Evolutionary conservation across 139 green algal genomes (phyloP).

Genomic region (Coccomyxa sp.): DNA sequence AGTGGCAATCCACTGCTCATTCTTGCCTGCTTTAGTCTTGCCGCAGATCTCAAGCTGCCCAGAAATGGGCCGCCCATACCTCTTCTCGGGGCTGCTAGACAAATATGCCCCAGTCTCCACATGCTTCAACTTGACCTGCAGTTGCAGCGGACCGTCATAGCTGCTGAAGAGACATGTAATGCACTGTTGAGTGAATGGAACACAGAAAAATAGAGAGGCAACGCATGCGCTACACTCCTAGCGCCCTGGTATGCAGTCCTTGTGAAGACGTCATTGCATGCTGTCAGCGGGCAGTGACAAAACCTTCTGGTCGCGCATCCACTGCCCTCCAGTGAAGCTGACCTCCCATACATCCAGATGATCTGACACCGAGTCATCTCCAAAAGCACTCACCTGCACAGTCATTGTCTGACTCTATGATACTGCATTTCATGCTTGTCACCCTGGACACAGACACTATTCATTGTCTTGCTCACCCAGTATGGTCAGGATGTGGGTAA

Average conservation of each 20-base stretch:
- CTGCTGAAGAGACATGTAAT: neutral
- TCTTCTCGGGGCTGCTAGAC: conserved; percentile 41
- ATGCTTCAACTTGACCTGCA: conserved; percentile 67
- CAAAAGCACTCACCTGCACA: conserved; percentile 79
- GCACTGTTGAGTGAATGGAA: neutral
- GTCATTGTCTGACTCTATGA: too few species aligned
- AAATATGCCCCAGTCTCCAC: conserved; percentile 65
- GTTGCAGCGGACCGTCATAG: neutral
- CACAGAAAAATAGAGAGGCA: neutral
- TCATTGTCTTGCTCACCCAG: neutral
- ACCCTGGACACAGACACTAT: neutral
- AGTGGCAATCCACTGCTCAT: conserved; percentile 65
- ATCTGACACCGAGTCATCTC: conserved; percentile 54
- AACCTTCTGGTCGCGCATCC: conserved; percentile 14
- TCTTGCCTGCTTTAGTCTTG: conserved; percentile 27
- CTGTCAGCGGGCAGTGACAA: neutral
- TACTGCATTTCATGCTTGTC: too few species aligned
- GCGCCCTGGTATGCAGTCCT: neutral
- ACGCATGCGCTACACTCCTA: neutral
- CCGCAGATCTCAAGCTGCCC: conserved; percentile 78
- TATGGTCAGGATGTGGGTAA: neutral
- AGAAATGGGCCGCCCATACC: conserved; percentile 72
- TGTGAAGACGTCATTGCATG: neutral
- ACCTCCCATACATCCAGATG: conserved; percentile 79
- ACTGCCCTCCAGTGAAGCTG: neutral